These are phyloP conservation scores for Chrysosporium queenslandicum DNA, from an alignment of 2,329 filamentous ascomycete species.

Conservation along the genomic window DNA sequence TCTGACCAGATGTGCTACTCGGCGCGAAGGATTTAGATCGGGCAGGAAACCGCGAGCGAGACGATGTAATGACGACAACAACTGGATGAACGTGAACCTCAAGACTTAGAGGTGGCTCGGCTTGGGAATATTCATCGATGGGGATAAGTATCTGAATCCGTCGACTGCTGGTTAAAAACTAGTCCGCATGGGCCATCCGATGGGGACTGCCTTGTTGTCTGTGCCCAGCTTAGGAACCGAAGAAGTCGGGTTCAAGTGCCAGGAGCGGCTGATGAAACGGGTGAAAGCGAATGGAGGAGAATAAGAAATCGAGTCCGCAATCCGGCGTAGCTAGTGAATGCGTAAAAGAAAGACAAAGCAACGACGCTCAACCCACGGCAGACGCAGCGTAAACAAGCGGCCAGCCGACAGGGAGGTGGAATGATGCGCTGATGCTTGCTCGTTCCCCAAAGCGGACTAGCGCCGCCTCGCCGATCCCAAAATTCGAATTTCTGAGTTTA, in stretches of 20 bases:
- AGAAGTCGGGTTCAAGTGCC: background rate
- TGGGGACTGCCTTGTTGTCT: background rate
- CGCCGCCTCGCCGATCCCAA: slow-evolving; percentile 11
- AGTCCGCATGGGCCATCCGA: background rate
- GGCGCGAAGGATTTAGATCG: background rate
- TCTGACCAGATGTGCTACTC: background rate
- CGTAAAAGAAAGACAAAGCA: slow-evolving; percentile 5
- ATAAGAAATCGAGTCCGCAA: background rate
- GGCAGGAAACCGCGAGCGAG: slow-evolving; percentile 4
- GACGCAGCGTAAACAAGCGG: background rate
- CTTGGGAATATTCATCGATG: slow-evolving; percentile 5
- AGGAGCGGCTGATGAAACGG: background rate
- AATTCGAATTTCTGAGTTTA: slow-evolving; percentile 6
- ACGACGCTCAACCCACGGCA: background rate
- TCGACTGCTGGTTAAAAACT: background rate
- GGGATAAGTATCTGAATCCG: background rate
- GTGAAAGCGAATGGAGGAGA: background rate
- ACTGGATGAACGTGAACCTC: slow-evolving; percentile 2
- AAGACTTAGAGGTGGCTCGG: slow-evolving; percentile 1
- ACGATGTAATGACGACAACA: background rate
- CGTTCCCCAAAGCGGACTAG: slow-evolving; percentile 17
- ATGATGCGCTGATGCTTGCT: slow-evolving; percentile 5
- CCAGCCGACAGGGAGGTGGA: background rate
- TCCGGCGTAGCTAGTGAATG: background rate
- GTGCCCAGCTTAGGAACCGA: background rate